Conservation (phyloP, 169 alveolate genomes). For the Toxoplasma gondii region DNA sequence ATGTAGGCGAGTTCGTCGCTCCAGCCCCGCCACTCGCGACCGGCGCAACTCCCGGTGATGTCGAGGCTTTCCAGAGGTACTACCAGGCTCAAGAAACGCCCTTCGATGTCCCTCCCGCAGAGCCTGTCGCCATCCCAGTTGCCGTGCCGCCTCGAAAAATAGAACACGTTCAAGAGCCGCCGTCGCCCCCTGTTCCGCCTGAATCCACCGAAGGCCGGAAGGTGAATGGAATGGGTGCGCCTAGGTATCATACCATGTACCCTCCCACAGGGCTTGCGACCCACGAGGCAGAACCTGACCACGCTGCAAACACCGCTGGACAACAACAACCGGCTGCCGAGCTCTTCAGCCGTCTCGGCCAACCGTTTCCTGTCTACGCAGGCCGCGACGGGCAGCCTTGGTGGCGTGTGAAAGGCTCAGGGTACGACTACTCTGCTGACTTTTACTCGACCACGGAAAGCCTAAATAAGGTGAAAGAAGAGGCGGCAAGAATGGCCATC, state of each 20-base stretch:
- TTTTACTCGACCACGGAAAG: slow-evolving; percentile 7
- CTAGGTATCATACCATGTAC: background rate
- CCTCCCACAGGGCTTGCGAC: background rate
- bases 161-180: background rate
- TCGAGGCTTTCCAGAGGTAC: background rate
- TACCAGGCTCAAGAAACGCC: background rate
- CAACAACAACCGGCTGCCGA: background rate
- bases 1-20: background rate
- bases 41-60: background rate
- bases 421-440: slow-evolving; percentile 5
- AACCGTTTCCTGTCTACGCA: background rate
- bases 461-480: background rate
- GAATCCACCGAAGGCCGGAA: no score
- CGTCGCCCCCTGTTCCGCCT: background rate
- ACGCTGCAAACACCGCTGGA: background rate
- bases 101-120: background rate
- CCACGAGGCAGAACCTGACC: background rate
- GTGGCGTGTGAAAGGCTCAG: slow-evolving; percentile 2
- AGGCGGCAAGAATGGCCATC: background rate
- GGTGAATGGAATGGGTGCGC: background rate
- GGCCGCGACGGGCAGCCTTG: background rate
- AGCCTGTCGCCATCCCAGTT: background rate
- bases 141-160: background rate
- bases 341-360: background rate
- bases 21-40: background rate